A percentile compares a stretch with the other conserved stretches of the same genome.
phyloP scores from a whole-genome alignment of 2,329 filamentous ascomycete species.

The Colletotrichum paranaense region DNA sequence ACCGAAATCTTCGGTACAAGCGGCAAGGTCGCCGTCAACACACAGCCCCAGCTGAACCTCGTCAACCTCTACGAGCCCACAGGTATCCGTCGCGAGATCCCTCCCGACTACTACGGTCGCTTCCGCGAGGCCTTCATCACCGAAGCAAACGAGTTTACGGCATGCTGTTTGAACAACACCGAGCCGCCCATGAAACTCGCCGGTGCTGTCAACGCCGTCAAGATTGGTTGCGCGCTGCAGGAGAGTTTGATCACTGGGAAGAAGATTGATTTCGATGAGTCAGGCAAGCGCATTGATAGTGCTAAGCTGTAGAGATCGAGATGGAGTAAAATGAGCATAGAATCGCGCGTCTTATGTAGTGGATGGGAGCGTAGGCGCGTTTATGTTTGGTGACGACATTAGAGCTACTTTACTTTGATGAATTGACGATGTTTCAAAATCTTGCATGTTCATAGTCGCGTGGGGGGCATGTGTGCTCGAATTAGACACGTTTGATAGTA shows the following conservation, averaged over 20 bases:
- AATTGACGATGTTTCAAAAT: constrained; percentile 5
- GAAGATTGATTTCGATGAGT: constrained; percentile 69
- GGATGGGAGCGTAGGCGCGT: neutral
- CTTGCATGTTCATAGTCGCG: neutral
- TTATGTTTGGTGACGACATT: neutral
- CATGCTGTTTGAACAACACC: constrained; percentile 65
- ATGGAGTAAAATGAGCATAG: constrained; percentile 7
- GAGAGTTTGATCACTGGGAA: constrained; percentile 64
- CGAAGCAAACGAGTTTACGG: constrained; percentile 73
- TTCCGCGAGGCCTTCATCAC: constrained; percentile 72
- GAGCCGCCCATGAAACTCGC: constrained; percentile 65
- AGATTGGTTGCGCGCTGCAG: constrained; percentile 71
- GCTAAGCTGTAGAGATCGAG: constrained; percentile 45
- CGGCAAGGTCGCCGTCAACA: constrained; percentile 72
- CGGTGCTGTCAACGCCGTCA: constrained; percentile 68
- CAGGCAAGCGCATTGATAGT: constrained; percentile 55
- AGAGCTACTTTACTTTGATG: neutral
- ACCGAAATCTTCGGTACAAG: constrained; percentile 76
- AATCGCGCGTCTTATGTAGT: neutral
- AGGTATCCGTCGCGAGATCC: constrained; percentile 69
- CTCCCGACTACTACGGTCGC: constrained; percentile 70
- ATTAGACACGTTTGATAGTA: neutral
- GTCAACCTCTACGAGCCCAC: constrained; percentile 65
- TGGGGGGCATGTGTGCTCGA: neutral
- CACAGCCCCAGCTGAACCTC: constrained; percentile 64